Percentiles rank a stretch among this genome's conserved stretches.
phyloP scores from a whole-genome alignment of 2,329 filamentous ascomycete genomes.

The Dactylellina parvicollis region DNA sequence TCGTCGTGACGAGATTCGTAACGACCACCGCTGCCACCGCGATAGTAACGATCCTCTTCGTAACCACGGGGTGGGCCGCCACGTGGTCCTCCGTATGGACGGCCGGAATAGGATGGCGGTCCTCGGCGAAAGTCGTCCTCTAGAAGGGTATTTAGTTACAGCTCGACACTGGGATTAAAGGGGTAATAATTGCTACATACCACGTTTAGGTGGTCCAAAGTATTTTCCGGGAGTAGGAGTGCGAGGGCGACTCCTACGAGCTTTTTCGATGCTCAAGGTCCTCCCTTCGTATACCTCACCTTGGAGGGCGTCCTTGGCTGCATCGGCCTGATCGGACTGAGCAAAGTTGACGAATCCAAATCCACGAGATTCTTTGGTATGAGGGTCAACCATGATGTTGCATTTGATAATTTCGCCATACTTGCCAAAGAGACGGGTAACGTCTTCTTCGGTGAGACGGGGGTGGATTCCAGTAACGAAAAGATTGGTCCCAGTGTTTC shows the following conservation, averaged over 20 bases:
- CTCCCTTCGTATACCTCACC: constrained; percentile 94
- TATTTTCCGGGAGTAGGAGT: constrained; percentile 99
- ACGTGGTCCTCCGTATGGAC: constrained; percentile 64
- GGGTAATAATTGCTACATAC: constrained; percentile 67
- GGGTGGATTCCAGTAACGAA: constrained; percentile 99
- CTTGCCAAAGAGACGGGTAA: constrained; percentile 96
- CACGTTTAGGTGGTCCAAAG: constrained; percentile 97
- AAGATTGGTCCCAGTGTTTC: constrained; percentile 96
- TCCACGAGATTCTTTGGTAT: constrained; percentile 97
- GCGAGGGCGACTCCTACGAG: constrained; percentile 89
- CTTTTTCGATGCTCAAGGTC: constrained; percentile 98
- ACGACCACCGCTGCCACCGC: constrained; percentile 62
- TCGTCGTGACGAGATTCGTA: constrained; percentile 70
- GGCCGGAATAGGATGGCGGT: constrained; percentile 61
- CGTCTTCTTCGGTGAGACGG: constrained; percentile 85
- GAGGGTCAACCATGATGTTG: constrained; percentile 99
- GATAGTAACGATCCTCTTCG: constrained; percentile 63
- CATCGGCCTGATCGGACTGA: constrained; percentile 91
- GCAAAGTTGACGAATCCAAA: constrained; percentile 99
- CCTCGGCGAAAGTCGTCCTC: constrained; percentile 67
- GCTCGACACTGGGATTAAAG: constrained; percentile 61
- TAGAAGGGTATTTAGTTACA: constrained; percentile 59
- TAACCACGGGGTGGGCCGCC: constrained; percentile 62
- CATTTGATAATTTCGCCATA: constrained; percentile 99
- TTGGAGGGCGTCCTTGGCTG: constrained; percentile 94